Base-by-base conservation (phyloP, 23 red algal genomes). In the Gracilaria gracilis region DNA sequence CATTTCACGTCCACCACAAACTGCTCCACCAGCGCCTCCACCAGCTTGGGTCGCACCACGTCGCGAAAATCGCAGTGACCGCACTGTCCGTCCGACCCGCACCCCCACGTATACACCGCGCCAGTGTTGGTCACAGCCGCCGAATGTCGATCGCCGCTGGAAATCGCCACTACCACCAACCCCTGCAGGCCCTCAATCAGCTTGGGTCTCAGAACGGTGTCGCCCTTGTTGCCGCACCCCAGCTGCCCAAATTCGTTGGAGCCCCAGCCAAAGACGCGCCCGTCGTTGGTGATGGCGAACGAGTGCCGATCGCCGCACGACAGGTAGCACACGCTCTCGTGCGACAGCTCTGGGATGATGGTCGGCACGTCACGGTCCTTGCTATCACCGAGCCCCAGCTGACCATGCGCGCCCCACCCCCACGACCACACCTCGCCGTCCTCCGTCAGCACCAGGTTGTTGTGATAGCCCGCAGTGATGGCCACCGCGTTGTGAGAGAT, bases 241-340 rank as follows among this genome's bases (percentile, higher is more conserved):
- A 99, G 66, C 91, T 99, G 97, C 25, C 97, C 97, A 90, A 95
- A 99, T 61, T 99, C 97, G 66, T 99, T 99, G 20, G 86, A 93
- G 20, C 97, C 97, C 89, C 94, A 99, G 13, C 86, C 95, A 64
- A 85, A 99, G 19, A 99, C 94, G 16, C 88, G 57, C 3, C 97
- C 97, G 28, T 93, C 86, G 13, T 67, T 73, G 69, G 94, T 96
- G 14, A 96, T 69, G 7, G 86, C 97, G 39, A 99, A 90, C 19
- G 88, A 81, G 73, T 99, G 97, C 17, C 97, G 71, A 80, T 99
- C 97, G 0, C 97, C 97, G 32, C 94, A 88, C 27, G 97, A 93
- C 4, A 96, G 54, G 51, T 59, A 73, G 57, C 33, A 59, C 32
- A 99, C 77, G 24, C 85, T 57, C 59, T 81, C 53, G n/a, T 72